Evolutionary conservation across 164 flowering plant species (phyloP), one percentile per base, ranked within the genome.

Genomic region (Stephania japonica): DNA sequence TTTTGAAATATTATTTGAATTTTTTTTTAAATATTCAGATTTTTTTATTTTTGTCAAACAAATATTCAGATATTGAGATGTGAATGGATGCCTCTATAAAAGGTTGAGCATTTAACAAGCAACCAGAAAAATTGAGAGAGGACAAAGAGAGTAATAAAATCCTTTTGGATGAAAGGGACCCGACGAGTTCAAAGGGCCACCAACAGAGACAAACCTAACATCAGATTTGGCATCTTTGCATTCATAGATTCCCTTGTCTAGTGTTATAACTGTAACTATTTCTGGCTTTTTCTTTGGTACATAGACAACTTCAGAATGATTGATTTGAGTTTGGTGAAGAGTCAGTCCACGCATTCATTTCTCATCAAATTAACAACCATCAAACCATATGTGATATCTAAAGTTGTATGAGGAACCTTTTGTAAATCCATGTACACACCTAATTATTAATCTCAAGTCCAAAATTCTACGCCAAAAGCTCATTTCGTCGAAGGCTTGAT

Each of bases 161-260:
- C 24, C 64, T n/a, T 59, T 59, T n/a, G 64, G 64, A n/a, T 59
- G 64, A 59, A 59, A 59, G 21, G 64, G 64, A 59, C 64, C 21
- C 9, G 64, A 59, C 64, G 24, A n/a, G 64, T 59, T 59, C 64
- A n/a, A 59, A 59, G 63, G n/a, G 24, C 9, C 64, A 59, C 21
- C 64, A 59, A 59, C 64, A n/a, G 64, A 59, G 63, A 56, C 63
- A 56, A 56, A 56, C 63, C 63, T 21, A 59, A 59, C 64, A 59
- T n/a, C 64, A n/a, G 24, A 59, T 59, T 18, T 59, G 24, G 24
- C 64, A 59, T 59, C 64, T 59, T 59, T 59, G 9, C 64, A 59
- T 59, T 24, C 64, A 59, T 19, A 59, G 64, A 59, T 59, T 59
- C 64, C 64, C 7, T 18, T 59, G 24, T 18, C 64, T 24, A 59